A percentile compares a stretch with the other conserved stretches of the same genome.
These are phyloP conservation scores for Sphaerostilbella broomeana DNA, from an alignment of 2,329 filamentous ascomycete species.

Conservation along the genomic window DNA sequence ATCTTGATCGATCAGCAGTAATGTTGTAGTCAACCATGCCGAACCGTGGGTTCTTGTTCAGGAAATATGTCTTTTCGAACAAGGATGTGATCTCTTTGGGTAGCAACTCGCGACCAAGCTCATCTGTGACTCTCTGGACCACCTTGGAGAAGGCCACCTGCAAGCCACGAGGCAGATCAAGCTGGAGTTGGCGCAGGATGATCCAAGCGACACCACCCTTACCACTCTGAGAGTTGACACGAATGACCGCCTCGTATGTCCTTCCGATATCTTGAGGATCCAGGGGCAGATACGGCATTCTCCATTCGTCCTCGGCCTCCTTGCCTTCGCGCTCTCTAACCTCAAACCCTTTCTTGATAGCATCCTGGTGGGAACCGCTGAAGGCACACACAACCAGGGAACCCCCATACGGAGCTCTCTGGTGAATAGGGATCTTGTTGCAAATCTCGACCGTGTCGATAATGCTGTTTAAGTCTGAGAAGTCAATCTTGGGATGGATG, in stretches of 20 bases:
- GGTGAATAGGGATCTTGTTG: constrained; percentile 92
- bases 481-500: constrained; percentile 77
- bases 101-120: constrained; percentile 74
- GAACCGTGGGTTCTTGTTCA: constrained; percentile 78
- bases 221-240: constrained; percentile 92
- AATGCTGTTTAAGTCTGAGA: constrained; percentile 78
- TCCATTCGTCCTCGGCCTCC: constrained; percentile 63
- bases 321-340: constrained; percentile 55
- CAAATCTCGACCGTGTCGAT: constrained; percentile 86
- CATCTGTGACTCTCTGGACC: constrained; percentile 76
- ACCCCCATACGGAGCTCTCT: constrained; percentile 83
- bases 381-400: constrained; percentile 90
- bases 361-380: constrained; percentile 87
- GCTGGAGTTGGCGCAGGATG: constrained; percentile 78
- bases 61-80: constrained; percentile 85
- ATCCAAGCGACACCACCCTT: constrained; percentile 96
- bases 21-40: constrained; percentile 88
- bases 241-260: constrained; percentile 96
- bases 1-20: constrained; percentile 70
- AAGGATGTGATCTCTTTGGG: constrained; percentile 76
- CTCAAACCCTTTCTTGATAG: constrained; percentile 88
- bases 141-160: constrained; percentile 86
- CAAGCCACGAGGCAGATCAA: constrained; percentile 86
- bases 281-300: constrained; percentile 85
- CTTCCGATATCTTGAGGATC: constrained; percentile 90